These are phyloP conservation scores for Leccinum solheimii DNA, from an alignment of 1,284 basidiomycete species.

Conservation along the genomic window DNA sequence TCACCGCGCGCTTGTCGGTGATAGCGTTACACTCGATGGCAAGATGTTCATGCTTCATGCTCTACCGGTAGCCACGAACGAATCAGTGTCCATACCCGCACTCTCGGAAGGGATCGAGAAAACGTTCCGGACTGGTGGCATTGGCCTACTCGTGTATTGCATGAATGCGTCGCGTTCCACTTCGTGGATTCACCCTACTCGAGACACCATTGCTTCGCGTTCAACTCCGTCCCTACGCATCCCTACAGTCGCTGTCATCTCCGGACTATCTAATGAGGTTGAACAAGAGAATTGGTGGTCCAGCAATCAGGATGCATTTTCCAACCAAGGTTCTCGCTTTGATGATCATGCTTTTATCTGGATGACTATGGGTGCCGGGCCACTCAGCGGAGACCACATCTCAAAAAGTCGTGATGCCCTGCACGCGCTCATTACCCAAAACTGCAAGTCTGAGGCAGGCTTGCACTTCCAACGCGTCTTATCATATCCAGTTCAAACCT, in stretches of 20 bases:
- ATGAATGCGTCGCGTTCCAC: slow-evolving; percentile 17
- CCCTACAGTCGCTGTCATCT: slow-evolving; percentile 25
- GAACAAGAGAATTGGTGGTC: slow-evolving; percentile 27
- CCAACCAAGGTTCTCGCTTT: slow-evolving; percentile 16
- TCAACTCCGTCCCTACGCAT: background rate
- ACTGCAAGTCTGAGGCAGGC: slow-evolving; percentile 10
- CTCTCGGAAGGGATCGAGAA: slow-evolving; percentile 9
- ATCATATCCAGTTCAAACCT: slow-evolving; percentile 20
- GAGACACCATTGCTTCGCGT: slow-evolving; percentile 10
- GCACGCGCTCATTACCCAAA: slow-evolving; percentile 18
- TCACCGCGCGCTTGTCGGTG: background rate
- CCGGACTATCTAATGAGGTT: slow-evolving; percentile 14
- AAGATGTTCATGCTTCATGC: slow-evolving; percentile 22
- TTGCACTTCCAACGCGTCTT: slow-evolving; percentile 11
- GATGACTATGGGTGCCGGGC: background rate
- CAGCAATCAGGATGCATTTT: slow-evolving; percentile 2
- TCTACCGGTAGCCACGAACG: slow-evolving; percentile 1
- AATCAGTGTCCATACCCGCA: background rate
- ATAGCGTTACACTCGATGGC: slow-evolving; percentile 15
- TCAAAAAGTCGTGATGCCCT: slow-evolving; percentile 14
- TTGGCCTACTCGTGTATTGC: slow-evolving; percentile 27
- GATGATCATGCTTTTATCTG: slow-evolving; percentile 23
- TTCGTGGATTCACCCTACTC: slow-evolving; percentile 18
- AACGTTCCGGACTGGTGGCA: slow-evolving; percentile 19
- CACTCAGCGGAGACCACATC: slow-evolving; percentile 4